Conservation (phyloP, 495 filamentous ascomycete species). For the Trypethelium eluteriae region DNA sequence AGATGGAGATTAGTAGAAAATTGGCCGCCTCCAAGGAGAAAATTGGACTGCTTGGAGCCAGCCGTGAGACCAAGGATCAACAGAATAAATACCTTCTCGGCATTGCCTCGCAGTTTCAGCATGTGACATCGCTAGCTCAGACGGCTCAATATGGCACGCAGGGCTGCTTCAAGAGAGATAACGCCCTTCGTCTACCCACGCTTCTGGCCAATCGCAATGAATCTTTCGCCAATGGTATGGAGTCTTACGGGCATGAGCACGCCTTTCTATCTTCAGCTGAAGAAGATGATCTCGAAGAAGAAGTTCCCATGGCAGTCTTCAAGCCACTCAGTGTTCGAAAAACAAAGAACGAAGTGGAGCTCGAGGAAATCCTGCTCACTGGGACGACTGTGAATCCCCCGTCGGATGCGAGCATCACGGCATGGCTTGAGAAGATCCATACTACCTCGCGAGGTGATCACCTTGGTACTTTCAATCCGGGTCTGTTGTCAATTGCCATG, state of each 20-base stretch:
- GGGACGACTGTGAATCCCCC: not conserved
- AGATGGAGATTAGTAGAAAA: conserved; percentile 39
- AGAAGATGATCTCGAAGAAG: conserved; percentile 27
- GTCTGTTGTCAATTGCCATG: conserved; percentile 42
- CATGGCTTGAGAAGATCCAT: conserved; percentile 21
- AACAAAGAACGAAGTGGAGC: conserved; percentile 19
- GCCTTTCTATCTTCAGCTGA: not conserved
- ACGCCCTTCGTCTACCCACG: conserved; percentile 41
- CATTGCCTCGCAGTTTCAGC: conserved; percentile 41
- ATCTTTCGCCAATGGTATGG: conserved; percentile 38
- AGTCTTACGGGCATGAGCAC: conserved; percentile 35
- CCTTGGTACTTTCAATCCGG: conserved; percentile 32
- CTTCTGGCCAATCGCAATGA: conserved; percentile 38
- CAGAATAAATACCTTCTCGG: conserved; percentile 41
- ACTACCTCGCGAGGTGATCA: conserved; percentile 17
- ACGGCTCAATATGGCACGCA: conserved; percentile 40
- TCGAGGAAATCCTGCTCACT: conserved; percentile 27
- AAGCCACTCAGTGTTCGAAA: conserved; percentile 13
- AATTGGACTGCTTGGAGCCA: conserved; percentile 40
- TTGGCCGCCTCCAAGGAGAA: conserved; percentile 29
- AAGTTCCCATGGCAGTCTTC: not conserved
- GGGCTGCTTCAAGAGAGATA: conserved; percentile 35
- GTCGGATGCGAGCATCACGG: not conserved
- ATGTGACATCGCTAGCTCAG: conserved; percentile 36
- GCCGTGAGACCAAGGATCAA: conserved; percentile 38